Percentiles rank a stretch among this genome's conserved stretches.
phyloP scores from a whole-genome alignment of 75 land plant genomes.

The Pinus taeda region DNA sequence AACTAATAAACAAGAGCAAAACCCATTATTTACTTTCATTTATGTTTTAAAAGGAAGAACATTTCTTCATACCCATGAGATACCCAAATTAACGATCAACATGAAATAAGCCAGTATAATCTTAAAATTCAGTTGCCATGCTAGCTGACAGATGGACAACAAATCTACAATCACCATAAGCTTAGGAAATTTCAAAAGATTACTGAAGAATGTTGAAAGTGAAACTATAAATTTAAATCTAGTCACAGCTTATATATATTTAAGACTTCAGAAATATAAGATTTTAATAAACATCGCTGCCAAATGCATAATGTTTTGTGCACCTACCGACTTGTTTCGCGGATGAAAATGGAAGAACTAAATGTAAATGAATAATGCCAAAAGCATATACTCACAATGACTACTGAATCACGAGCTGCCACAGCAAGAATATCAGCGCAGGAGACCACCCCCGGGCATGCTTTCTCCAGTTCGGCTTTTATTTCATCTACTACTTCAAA shows the following conservation, averaged over 20 bases:
- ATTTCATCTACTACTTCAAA: conserved; percentile 16
- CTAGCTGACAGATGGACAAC: too few species aligned
- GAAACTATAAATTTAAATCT: too few species aligned
- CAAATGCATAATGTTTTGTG: not conserved
- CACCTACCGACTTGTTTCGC: not conserved
- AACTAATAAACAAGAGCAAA: too few species aligned
- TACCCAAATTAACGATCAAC: too few species aligned
- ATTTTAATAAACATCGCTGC: not conserved
- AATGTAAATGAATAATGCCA: not conserved
- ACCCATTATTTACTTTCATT: too few species aligned
- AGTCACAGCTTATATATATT: not conserved
- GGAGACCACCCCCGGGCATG: conserved; percentile 17
- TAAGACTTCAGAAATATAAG: not conserved
- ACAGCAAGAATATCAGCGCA: conserved; percentile 21
- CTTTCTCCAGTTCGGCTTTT: conserved; percentile 13
- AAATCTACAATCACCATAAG: too few species aligned
- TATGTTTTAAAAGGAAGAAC: too few species aligned
- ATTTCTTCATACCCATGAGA: too few species aligned
- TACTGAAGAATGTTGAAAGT: too few species aligned
- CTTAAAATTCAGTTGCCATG: too few species aligned
- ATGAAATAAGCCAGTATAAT: too few species aligned
- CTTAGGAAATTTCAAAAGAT: too few species aligned
- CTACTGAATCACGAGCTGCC: conserved; percentile 13
- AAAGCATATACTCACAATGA: conserved; percentile 2
- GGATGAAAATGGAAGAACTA: not conserved